phyloP scores from a whole-genome alignment of 257 asterid genomes.

The Osmanthus fragrans region DNA sequence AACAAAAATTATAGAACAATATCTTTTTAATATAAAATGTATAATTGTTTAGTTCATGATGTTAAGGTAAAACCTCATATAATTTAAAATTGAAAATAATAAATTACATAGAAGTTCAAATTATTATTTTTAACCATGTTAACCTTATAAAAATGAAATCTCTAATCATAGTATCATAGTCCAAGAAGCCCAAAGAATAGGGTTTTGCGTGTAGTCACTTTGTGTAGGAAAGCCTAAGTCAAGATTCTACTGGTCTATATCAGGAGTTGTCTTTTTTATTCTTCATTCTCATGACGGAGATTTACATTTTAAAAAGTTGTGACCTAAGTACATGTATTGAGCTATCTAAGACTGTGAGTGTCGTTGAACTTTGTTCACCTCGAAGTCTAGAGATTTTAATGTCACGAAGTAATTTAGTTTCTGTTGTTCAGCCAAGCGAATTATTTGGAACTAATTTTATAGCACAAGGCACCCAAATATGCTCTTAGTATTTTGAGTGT shows the following conservation, averaged over 20 bases:
- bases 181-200: neutral
- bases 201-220: neutral
- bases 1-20: no score
- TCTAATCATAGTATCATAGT: no score
- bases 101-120: no score
- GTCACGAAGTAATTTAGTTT: neutral
- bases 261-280: neutral
- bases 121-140: no score
- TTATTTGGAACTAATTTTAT: no score
- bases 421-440: neutral
- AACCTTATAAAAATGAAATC: no score
- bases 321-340: neutral
- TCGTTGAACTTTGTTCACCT: neutral
- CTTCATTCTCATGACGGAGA: neutral
- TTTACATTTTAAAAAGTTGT: neutral
- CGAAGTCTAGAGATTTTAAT: neutral
- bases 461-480: no score
- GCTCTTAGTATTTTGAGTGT: neutral
- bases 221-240: neutral
- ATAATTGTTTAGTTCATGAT: no score
- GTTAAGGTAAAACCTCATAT: no score
- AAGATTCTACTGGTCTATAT: neutral
- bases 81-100: no score
- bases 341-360: neutral
- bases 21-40: no score